Conservation (phyloP, 2,329 filamentous ascomycete genomes). For the Sarocladium strictum region DNA sequence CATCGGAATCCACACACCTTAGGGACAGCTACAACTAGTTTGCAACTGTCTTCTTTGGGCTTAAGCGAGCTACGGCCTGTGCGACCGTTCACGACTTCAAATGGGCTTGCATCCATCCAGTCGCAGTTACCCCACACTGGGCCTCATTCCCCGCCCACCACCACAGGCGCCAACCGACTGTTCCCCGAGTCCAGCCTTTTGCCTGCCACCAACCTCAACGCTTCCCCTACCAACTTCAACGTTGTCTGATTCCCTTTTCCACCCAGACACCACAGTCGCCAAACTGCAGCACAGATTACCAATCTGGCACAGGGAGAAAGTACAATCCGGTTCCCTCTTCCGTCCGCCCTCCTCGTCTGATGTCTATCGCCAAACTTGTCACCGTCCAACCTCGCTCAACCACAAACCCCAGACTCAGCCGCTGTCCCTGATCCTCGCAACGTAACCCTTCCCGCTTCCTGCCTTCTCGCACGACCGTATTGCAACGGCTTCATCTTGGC, state of each 20-base stretch:
- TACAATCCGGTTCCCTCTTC: too few relatives aligned
- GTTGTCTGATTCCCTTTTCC: not conserved
- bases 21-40: too few relatives aligned
- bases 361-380: too few relatives aligned
- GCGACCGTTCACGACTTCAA: not conserved
- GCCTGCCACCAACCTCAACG: not conserved
- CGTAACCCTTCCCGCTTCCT: not conserved
- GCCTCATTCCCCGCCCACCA: constrained; percentile 1
- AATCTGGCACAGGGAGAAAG: too few relatives aligned
- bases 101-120: not conserved
- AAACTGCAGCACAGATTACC: not conserved
- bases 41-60: too few relatives aligned
- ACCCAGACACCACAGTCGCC: not conserved
- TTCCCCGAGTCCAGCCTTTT: constrained; percentile 1
- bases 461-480: not conserved
- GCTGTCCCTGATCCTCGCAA: not conserved
- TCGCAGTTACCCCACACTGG: constrained; percentile 6
- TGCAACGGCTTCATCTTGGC: not conserved
- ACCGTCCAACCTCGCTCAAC: not conserved
- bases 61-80: too few relatives aligned
- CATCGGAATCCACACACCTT: too few relatives aligned
- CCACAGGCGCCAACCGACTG: not conserved
- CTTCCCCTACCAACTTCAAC: not conserved
- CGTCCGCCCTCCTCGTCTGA: too few relatives aligned
- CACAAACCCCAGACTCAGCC: not conserved